Evolutionary conservation across 768 basidiomycete species (phyloP).

Genomic region (Sporobolomyces pararoseus): DNA sequence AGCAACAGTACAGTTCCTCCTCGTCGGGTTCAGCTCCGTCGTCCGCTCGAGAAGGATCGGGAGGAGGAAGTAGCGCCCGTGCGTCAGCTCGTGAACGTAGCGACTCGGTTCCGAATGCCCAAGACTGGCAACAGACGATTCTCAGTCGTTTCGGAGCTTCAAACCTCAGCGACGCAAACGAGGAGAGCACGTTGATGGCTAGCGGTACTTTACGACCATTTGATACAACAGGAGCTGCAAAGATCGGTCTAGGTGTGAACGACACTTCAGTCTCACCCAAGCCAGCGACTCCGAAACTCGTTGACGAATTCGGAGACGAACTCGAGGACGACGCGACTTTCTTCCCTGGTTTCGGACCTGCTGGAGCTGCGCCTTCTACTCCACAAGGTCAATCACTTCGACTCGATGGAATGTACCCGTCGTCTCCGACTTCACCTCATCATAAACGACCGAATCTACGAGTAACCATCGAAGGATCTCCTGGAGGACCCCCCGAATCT

Average conservation of each 20-base stretch:
- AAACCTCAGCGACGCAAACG: slow-evolving; percentile 5
- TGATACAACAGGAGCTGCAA: not conserved
- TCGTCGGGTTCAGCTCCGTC: not conserved
- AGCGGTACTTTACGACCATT: not conserved
- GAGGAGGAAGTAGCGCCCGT: not conserved
- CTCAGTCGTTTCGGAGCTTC: slow-evolving; percentile 26
- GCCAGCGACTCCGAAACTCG: slow-evolving; percentile 8
- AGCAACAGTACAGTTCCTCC: slow-evolving; percentile 15
- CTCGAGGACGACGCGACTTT: slow-evolving; percentile 38
- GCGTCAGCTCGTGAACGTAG: not conserved
- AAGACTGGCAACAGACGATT: slow-evolving; percentile 34
- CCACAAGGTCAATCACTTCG: not conserved
- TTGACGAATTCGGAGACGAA: slow-evolving; percentile 40
- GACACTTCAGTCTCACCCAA: not conserved
- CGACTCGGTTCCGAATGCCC: slow-evolving; percentile 26
- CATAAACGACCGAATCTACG: slow-evolving; percentile 33
- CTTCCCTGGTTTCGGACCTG: slow-evolving; percentile 27
- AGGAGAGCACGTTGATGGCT: slow-evolving; percentile 24
- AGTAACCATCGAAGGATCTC: slow-evolving; percentile 20
- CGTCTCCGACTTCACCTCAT: slow-evolving; percentile 17
- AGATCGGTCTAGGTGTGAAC: not conserved
- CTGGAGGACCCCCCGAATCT: not conserved
- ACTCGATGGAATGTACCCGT: slow-evolving; percentile 6
- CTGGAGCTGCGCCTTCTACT: not conserved
- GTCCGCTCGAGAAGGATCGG: not conserved